Percentiles rank a stretch among this genome's conserved stretches.
Evolutionary conservation across 345 rosid genomes (phyloP).

Genomic region (Acer saccharum): DNA sequence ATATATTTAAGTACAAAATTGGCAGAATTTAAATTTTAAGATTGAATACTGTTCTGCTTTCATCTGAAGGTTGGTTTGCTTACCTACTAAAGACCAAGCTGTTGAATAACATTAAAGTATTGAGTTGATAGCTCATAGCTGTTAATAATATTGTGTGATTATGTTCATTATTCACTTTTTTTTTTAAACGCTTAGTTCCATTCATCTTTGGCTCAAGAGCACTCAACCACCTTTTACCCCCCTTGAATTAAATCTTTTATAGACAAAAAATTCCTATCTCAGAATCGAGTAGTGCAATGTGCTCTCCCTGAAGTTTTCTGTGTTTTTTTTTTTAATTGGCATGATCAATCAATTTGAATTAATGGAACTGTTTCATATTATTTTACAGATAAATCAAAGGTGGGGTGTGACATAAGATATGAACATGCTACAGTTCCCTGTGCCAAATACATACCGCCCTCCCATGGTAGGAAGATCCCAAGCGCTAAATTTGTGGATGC

Average conservation of each 20-base stretch:
- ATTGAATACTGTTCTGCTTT: not conserved
- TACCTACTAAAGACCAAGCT: not conserved
- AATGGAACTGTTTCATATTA: slow-evolving; percentile 21
- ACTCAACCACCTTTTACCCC: not conserved
- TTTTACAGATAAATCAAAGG: slow-evolving; percentile 64
- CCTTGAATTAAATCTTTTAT: not conserved
- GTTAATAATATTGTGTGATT: not conserved
- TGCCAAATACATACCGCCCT: slow-evolving; percentile 40
- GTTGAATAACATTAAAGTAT: not conserved
- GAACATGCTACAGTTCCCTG: slow-evolving; percentile 23
- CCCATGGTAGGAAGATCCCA: slow-evolving; percentile 44
- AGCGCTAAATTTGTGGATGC: slow-evolving; percentile 35
- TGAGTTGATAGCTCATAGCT: not conserved
- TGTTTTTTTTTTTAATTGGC: not conserved
- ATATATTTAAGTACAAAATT: not conserved
- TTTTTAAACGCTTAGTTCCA: not conserved
- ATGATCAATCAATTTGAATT: slow-evolving; percentile 19
- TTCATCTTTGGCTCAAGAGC: not conserved
- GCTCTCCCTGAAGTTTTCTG: not conserved
- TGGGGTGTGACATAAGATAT: slow-evolving; percentile 26
- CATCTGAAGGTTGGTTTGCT: not conserved
- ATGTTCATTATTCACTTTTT: not conserved
- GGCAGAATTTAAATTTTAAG: not conserved
- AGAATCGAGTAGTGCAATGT: not conserved
- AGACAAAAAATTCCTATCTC: not conserved